These are phyloP conservation scores for Chaetomium cochliodes DNA, from an alignment of 495 filamentous ascomycete genomes.

Conservation along the genomic window DNA sequence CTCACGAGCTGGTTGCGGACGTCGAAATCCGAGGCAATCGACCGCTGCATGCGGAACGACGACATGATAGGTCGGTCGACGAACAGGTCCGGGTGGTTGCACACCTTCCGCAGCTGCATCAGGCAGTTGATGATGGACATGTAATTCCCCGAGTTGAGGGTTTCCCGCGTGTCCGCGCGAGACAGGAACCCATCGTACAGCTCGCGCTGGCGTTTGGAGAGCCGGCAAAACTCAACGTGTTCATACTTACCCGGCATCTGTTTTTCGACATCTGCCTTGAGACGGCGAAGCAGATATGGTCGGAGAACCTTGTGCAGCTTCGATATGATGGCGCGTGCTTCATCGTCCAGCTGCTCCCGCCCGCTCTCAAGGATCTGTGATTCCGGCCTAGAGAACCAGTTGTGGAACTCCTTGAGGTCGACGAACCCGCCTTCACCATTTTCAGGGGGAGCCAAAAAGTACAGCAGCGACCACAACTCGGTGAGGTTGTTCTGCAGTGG, in stretches of 20 bases:
- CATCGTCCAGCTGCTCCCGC: conserved; percentile 86
- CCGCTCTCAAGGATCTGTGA: conserved; percentile 95
- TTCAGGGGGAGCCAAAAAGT: conserved; percentile 91
- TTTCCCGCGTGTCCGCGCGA: conserved; percentile 84
- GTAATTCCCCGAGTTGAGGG: conserved; percentile 91
- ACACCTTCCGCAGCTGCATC: conserved; percentile 97
- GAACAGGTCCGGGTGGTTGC: conserved; percentile 97
- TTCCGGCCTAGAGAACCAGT: conserved; percentile 88
- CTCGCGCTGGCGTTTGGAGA: conserved; percentile 92
- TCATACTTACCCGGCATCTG: conserved; percentile 99
- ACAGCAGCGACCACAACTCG: conserved; percentile 94
- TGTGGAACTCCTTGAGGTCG: conserved; percentile 85
- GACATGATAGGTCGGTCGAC: conserved; percentile 97
- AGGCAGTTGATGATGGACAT: conserved; percentile 97
- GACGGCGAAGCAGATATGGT: conserved; percentile 84
- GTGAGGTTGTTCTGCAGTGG: conserved; percentile 96
- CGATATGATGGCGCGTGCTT: conserved; percentile 80
- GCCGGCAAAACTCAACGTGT: conserved; percentile 88
- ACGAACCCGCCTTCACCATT: conserved; percentile 84
- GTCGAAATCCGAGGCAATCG: conserved; percentile 75
- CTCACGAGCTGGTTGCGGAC: conserved; percentile 72
- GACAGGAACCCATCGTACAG: conserved; percentile 97
- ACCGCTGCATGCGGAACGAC: conserved; percentile 88
- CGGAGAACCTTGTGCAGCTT: conserved; percentile 92
- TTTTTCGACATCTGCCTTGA: conserved; percentile 98